A percentile compares a stretch with the other conserved stretches of the same genome.
Conservation (phyloP, 805 yeast species). For the Pichia kluyveri region DNA sequence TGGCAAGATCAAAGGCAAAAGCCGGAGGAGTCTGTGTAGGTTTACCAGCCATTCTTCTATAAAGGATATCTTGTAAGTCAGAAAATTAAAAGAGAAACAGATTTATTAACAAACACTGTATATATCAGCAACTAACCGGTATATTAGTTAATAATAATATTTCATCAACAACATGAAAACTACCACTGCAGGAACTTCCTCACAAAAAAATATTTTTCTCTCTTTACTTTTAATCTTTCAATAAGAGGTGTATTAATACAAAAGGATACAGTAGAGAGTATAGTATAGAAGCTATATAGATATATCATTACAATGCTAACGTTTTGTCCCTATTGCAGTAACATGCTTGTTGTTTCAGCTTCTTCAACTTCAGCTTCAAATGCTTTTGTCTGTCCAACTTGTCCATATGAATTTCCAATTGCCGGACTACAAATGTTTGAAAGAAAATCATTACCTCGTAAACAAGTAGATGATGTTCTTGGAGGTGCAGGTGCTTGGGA, state of each 20-base stretch:
- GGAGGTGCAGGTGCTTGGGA: conserved; percentile 99
- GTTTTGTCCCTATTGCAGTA: conserved; percentile 91
- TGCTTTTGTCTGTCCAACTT: conserved; percentile 80
- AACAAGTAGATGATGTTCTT: conserved; percentile 89
- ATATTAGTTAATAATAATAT: no score
- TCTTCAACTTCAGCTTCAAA: conserved; percentile 44
- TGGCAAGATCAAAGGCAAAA: conserved; percentile 18
- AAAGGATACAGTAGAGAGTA: no score
- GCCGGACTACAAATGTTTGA: conserved; percentile 78
- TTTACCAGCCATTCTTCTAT: background rate
- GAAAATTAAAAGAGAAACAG: no score
- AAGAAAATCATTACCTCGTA: conserved; percentile 72
- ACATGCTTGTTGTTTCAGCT: conserved; percentile 72
- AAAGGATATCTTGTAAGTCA: no score
- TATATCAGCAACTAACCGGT: no score
- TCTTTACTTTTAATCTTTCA: no score
- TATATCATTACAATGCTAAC: conserved; percentile 54
- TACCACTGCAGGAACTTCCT: no score
- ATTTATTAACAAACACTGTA: no score
- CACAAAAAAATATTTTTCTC: no score
- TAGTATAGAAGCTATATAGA: no score
- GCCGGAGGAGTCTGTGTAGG: background rate
- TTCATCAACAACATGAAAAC: no score
- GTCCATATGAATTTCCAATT: conserved; percentile 92
- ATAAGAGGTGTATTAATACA: no score